Evolutionary conservation across 345 rosid species (phyloP), one percentile per base, ranked within the genome.

Genomic region (Mangifera indica): DNA sequence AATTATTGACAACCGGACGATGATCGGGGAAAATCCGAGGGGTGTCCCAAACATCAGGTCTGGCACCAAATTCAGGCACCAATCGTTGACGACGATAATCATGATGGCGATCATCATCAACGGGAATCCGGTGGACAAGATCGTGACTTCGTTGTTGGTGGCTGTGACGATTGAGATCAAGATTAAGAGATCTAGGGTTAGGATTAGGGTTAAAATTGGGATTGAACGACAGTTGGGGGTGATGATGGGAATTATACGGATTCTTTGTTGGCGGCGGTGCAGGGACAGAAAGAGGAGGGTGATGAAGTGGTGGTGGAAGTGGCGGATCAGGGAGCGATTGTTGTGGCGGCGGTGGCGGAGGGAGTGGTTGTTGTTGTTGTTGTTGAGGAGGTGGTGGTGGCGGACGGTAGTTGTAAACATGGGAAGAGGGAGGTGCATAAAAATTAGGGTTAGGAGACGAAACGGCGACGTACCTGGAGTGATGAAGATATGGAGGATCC

Each of bases 401-500:
- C 49, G 73, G 72, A 9, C 32, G 83, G 29, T 53, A 63, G 66
- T 62, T 70, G 67, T 46, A 70, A 69, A 52, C 20, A 6, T 66
- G 77, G 66, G 25, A 52, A 46, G 24, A 67, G 17, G 55, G 26
- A 3, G 42, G 42, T 7, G 29, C 55, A 7, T 65, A 74, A 13
- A 78, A 48, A 60, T 56, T 79, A 69, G 74, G 83, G 70, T 81
- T 82, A 48, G 73, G 83, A 61, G 84, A 75, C 20, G 87, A 63
- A 62, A 79, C 55, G 14, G 82, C 78, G 58, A 76, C 78, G 75
- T 84, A 80, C 89, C 87, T 81, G 49, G 79, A 72, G 64, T 22
- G 74, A 72, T 68, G 81, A 72, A 62, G 76, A 49, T 73, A 81
- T 17, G 85, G 77, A 72, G 86, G 85, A 80, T 84, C 88, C 92